A percentile compares a stretch with the other conserved stretches of the same genome.
Conservation (phyloP, 225 moss, liverwort and hornwort species). For the Pleurozium schreberi region DNA sequence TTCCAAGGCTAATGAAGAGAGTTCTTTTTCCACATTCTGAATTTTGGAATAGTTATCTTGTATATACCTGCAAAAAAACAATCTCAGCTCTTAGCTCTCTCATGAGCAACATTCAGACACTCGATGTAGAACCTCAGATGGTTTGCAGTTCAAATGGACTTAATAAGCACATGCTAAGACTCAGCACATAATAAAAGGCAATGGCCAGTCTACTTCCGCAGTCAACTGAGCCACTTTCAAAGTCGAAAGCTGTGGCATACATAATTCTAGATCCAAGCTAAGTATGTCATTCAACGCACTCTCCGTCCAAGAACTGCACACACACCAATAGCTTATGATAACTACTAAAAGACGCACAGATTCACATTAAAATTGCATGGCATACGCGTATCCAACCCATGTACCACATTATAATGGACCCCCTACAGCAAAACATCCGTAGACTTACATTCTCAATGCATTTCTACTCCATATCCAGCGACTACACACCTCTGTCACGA, state of each 20-base stretch:
- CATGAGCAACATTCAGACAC: neutral
- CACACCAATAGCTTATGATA: neutral
- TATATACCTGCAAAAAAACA: constrained; percentile 52
- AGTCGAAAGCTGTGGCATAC: neutral
- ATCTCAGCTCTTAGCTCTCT: neutral
- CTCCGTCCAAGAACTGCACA: neutral
- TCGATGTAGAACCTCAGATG: neutral
- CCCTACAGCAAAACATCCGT: no score
- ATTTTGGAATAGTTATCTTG: constrained; percentile 99
- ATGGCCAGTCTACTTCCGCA: neutral
- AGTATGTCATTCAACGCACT: neutral
- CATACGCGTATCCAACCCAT: neutral
- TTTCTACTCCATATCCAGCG: neutral
- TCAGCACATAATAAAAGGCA: neutral
- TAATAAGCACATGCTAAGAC: neutral
- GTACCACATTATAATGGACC: neutral
- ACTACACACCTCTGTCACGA: neutral
- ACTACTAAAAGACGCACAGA: neutral
- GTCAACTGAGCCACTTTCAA: neutral
- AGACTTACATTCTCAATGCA: neutral
- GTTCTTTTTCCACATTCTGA: constrained; percentile 88
- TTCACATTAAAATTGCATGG: neutral
- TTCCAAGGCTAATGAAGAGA: constrained; percentile 72
- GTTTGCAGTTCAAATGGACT: neutral
- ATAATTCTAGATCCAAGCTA: neutral